A percentile compares a stretch with the other conserved stretches of the same genome.
Conservation (phyloP, 2,329 filamentous ascomycete genomes). For the Neodidymelliopsis sp. region DNA sequence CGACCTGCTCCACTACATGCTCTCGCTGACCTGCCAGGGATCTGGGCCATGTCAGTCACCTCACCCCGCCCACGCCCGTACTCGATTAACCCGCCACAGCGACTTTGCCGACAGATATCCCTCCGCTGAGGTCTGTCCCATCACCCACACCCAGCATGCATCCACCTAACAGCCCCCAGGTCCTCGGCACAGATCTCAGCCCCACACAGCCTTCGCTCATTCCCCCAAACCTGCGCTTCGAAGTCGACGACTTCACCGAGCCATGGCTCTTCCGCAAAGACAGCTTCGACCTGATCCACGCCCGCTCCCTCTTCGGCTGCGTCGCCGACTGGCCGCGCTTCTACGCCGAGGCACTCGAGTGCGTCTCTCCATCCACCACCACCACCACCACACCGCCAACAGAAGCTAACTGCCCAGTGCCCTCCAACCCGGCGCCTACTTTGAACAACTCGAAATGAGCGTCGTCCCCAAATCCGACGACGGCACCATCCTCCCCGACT, state of each 20-base stretch:
- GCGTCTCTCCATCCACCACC: too few species aligned
- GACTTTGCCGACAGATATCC: constrained; percentile 53
- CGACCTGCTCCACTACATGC: neutral
- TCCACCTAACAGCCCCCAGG: constrained; percentile 29
- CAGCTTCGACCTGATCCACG: constrained; percentile 35
- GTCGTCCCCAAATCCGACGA: constrained; percentile 36
- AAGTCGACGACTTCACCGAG: constrained; percentile 43
- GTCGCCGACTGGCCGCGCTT: constrained; percentile 33
- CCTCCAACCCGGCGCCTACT: constrained; percentile 41
- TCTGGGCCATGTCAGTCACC: constrained; percentile 51
- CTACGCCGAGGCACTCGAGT: constrained; percentile 29
- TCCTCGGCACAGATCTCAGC: constrained; percentile 48
- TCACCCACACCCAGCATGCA: neutral
- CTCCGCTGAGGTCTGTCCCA: constrained; percentile 32
- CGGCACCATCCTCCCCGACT: constrained; percentile 30
- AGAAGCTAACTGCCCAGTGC: constrained; percentile 20
- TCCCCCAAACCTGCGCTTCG: constrained; percentile 43
- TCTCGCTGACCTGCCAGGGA: constrained; percentile 38
- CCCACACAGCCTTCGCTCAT: constrained; percentile 50
- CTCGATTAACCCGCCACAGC: too few species aligned
- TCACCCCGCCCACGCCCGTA: too few species aligned
- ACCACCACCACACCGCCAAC: too few species aligned
- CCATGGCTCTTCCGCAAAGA: constrained; percentile 39
- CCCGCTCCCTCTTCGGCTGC: constrained; percentile 27
- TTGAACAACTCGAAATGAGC: constrained; percentile 38